phyloP scores from a whole-genome alignment of 495 filamentous ascomycete genomes.

The Xylaria nigripes region DNA sequence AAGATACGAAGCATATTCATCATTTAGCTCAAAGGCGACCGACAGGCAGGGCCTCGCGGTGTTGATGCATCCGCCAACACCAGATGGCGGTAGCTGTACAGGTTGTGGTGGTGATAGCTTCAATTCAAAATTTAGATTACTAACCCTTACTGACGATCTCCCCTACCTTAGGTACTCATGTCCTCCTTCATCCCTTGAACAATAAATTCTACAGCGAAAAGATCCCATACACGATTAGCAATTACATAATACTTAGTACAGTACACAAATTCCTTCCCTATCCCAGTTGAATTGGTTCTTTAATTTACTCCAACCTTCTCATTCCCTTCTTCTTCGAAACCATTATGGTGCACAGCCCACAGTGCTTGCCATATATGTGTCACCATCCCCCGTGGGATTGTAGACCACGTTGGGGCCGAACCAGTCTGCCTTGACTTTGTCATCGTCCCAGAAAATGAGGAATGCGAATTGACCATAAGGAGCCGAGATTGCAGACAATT shows the following conservation, averaged over 20 bases:
- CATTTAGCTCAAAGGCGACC: too few relatives aligned
- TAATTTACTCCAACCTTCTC: neutral
- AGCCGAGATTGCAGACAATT: neutral
- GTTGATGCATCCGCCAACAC: too few relatives aligned
- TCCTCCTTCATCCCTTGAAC: too few relatives aligned
- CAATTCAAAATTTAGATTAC: neutral
- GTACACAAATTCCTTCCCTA: too few relatives aligned
- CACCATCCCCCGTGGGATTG: constrained; percentile 1
- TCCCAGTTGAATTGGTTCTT: neutral
- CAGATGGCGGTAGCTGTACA: neutral
- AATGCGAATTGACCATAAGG: constrained; percentile 3
- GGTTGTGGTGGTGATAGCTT: neutral
- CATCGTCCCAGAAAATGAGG: constrained; percentile 4
- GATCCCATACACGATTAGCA: too few relatives aligned
- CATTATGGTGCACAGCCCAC: neutral
- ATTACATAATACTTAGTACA: too few relatives aligned
- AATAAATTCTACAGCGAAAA: too few relatives aligned
- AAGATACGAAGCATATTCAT: too few relatives aligned
- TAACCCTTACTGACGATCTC: too few relatives aligned
- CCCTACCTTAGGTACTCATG: too few relatives aligned
- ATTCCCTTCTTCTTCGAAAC: neutral
- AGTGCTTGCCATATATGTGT: neutral
- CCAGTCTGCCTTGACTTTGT: constrained; percentile 5
- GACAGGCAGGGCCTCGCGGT: too few relatives aligned
- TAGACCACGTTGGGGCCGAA: constrained; percentile 5